phyloP scores from a whole-genome alignment of 352 stramenopile genomes.

The Phytophthora quininea region DNA sequence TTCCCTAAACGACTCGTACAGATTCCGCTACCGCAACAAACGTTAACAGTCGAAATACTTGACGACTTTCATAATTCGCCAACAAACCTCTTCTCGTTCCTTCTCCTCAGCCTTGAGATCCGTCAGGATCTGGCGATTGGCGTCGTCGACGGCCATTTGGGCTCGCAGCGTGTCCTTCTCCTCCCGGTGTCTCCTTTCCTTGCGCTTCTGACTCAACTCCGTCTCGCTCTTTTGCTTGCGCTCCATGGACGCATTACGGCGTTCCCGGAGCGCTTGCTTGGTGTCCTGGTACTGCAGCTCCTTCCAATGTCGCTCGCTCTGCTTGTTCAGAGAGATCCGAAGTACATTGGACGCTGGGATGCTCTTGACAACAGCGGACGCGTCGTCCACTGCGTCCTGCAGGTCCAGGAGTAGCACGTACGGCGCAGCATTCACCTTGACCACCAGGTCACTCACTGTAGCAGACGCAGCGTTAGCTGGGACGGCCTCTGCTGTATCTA shows the following conservation, averaged over 20 bases:
- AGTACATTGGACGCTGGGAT: constrained; percentile 45
- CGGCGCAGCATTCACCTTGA: constrained; percentile 81
- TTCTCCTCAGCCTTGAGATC: constrained; percentile 85
- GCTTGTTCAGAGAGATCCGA: constrained; percentile 57
- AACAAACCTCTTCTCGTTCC: constrained; percentile 68
- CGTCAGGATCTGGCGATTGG: constrained; percentile 70
- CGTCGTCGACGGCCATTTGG: constrained; percentile 83
- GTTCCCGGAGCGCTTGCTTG: constrained; percentile 47
- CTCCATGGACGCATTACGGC: constrained; percentile 67
- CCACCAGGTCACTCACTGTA: constrained; percentile 73
- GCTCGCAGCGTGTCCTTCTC: constrained; percentile 79
- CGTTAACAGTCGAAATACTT: not conserved
- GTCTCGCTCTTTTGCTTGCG: constrained; percentile 53
- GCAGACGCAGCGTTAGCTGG: not conserved
- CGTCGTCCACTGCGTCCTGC: constrained; percentile 57
- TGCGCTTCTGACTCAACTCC: constrained; percentile 47
- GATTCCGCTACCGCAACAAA: constrained; percentile 37
- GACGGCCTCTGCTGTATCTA: not conserved
- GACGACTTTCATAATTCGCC: not conserved
- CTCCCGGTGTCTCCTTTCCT: constrained; percentile 61
- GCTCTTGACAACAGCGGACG: constrained; percentile 53
- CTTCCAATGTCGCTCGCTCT: constrained; percentile 43
- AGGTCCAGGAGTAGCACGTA: constrained; percentile 84
- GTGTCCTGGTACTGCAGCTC: constrained; percentile 42
- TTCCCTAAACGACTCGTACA: constrained; percentile 79